Percentiles rank a stretch among this genome's conserved stretches.
Evolutionary conservation across 805 yeast species (phyloP).

Genomic region (Tetrapisispora phaffii): DNA sequence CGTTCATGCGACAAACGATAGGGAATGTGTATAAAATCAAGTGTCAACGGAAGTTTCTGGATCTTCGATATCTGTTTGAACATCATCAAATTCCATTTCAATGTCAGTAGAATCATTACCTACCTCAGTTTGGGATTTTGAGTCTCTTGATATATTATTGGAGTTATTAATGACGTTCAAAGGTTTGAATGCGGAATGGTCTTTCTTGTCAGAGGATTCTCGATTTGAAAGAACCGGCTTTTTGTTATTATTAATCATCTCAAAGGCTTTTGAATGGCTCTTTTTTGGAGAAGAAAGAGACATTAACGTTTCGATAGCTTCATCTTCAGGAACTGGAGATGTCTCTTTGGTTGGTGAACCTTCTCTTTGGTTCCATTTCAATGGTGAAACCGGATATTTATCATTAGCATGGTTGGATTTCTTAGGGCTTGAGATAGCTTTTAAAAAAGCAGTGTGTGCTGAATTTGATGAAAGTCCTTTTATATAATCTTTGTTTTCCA

Average conservation of each 20-base stretch:
- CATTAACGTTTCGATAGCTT: slow-evolving; percentile 35
- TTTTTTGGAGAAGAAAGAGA: slow-evolving; percentile 32
- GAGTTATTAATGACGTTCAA: background rate
- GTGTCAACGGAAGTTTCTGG: background rate
- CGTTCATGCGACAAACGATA: background rate
- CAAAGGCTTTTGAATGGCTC: background rate
- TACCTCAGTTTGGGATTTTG: background rate
- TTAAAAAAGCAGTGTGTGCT: slow-evolving; percentile 33
- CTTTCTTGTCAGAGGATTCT: background rate
- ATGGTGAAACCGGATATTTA: slow-evolving; percentile 3
- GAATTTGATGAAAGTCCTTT: slow-evolving; percentile 19
- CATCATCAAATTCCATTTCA: slow-evolving; percentile 4
- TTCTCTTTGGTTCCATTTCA: slow-evolving; percentile 4
- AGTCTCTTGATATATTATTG: background rate
- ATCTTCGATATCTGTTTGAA: slow-evolving; percentile 18
- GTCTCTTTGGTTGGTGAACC: slow-evolving; percentile 6
- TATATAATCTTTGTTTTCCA: background rate
- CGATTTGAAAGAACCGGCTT: background rate
- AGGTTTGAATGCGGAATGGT: background rate
- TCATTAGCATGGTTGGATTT: background rate
- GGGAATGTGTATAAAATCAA: background rate
- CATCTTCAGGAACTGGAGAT: slow-evolving; percentile 28
- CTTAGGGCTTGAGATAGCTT: slow-evolving; percentile 28
- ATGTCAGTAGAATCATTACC: background rate
- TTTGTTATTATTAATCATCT: background rate